Conservation (phyloP, 1,139 yeast genomes). For the Candida glucosophila region DNA sequence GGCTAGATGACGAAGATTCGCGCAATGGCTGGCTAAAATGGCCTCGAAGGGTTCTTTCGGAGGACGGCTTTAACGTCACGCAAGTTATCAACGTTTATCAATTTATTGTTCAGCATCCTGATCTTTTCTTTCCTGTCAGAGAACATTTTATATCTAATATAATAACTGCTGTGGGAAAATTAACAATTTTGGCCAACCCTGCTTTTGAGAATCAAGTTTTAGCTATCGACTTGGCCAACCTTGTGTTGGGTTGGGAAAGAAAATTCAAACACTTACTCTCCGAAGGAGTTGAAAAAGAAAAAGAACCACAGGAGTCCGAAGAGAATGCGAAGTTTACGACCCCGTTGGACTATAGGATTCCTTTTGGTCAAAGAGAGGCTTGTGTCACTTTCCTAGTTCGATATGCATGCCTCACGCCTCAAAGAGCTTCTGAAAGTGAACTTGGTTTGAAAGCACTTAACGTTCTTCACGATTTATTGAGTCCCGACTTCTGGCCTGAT, state of each 20-base stretch:
- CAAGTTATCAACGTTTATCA: slow-evolving; percentile 87
- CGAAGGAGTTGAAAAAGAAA: too few relatives aligned
- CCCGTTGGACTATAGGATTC: slow-evolving; percentile 46
- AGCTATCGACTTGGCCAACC: slow-evolving; percentile 84
- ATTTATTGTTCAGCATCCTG: slow-evolving; percentile 81
- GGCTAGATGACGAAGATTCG: slow-evolving; percentile 51
- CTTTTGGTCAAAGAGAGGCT: slow-evolving; percentile 79
- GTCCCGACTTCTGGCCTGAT: slow-evolving; percentile 77
- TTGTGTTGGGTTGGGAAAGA: slow-evolving; percentile 80
- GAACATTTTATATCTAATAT: slow-evolving; percentile 86
- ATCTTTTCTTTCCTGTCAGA: slow-evolving; percentile 74
- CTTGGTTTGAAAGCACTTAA: slow-evolving; percentile 75
- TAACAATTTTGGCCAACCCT: slow-evolving; percentile 74
- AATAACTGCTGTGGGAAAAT: slow-evolving; percentile 90
- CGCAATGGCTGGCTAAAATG: slow-evolving; percentile 83
- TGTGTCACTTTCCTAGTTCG: slow-evolving; percentile 87
- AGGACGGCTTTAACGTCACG: slow-evolving; percentile 76
- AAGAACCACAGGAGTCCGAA: slow-evolving; percentile 4
- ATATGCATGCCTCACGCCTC: slow-evolving; percentile 81
- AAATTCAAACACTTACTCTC: slow-evolving; percentile 20
- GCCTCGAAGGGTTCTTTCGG: slow-evolving; percentile 89
- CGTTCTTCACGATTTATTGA: slow-evolving; percentile 62
- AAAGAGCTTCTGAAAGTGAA: slow-evolving; percentile 76
- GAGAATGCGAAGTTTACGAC: slow-evolving; percentile 25
- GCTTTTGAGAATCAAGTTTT: slow-evolving; percentile 74